Percentiles rank a stretch among this genome's conserved stretches.
phyloP scores from a whole-genome alignment of 805 yeast species.

The Ogataea pignaliae region DNA sequence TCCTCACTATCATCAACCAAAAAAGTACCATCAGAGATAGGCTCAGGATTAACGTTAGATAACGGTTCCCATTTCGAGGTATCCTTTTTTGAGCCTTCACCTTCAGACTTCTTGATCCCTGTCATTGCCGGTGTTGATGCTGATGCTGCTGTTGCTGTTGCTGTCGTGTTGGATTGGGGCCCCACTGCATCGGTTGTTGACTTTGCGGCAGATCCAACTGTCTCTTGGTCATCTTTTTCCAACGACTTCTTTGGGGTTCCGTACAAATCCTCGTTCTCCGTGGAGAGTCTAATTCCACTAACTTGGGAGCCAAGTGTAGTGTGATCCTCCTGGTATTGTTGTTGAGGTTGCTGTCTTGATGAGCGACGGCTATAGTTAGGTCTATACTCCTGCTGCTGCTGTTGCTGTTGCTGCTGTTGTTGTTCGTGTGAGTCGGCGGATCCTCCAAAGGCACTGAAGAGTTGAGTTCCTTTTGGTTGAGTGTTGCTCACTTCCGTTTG shows the following conservation, averaged over 20 bases:
- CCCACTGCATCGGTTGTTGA: background rate
- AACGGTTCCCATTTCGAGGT: constrained; percentile 41
- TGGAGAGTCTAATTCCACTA: constrained; percentile 18
- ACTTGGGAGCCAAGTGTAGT: constrained; percentile 25
- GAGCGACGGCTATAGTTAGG: constrained; percentile 11
- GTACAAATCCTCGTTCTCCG: constrained; percentile 19
- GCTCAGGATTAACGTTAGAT: constrained; percentile 35
- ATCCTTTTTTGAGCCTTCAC: constrained; percentile 3
- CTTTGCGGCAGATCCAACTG: constrained; percentile 1
- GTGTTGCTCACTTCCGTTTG: constrained; percentile 18
- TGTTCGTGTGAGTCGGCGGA: constrained; percentile 5
- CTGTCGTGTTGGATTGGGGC: background rate
- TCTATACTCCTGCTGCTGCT: background rate
- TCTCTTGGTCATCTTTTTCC: constrained; percentile 2
- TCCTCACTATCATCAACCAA: constrained; percentile 50
- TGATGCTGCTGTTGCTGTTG: no score
- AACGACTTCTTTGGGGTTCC: constrained; percentile 23
- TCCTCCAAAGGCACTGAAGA: constrained; percentile 30
- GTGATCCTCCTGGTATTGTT: constrained; percentile 22
- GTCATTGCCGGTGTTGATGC: constrained; percentile 1
- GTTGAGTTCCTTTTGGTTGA: constrained; percentile 21
- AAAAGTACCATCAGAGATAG: constrained; percentile 43
- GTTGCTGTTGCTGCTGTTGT: background rate
- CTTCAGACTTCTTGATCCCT: background rate
- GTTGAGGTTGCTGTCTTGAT: constrained; percentile 7